Evolutionary conservation across 1,139 yeast species (phyloP).

Genomic region (Saccharomyces hybrid): DNA sequence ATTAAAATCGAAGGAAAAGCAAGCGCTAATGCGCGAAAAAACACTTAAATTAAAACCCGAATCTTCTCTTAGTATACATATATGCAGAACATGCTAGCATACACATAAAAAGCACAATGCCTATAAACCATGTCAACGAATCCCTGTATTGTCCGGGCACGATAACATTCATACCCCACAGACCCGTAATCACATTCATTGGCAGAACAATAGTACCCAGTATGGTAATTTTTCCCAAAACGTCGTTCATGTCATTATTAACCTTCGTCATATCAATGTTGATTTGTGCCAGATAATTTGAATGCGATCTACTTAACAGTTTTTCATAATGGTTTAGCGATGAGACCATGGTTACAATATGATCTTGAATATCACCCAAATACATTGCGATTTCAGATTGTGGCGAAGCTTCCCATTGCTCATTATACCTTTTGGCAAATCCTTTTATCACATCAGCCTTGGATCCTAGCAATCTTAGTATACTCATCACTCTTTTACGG

Average conservation of each 20-base stretch:
- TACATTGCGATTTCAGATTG: conserved; percentile 80
- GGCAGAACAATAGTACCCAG: conserved; percentile 94
- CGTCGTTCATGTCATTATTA: conserved; percentile 96
- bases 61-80: conserved; percentile 38
- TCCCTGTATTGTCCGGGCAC: conserved; percentile 87
- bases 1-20: neutral
- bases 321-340: conserved; percentile 91
- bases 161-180: conserved; percentile 97
- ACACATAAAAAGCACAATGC: conserved; percentile 39
- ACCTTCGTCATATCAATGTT: conserved; percentile 96
- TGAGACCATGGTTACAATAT: conserved; percentile 91
- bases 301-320: conserved; percentile 83
- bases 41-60: conserved; percentile 25
- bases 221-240: conserved; percentile 84
- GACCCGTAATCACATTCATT: conserved; percentile 86
- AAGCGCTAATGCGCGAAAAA: neutral
- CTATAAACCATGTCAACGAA: conserved; percentile 74
- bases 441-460: conserved; percentile 97
- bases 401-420: conserved; percentile 70
- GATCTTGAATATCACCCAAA: conserved; percentile 90
- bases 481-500: conserved; percentile 87
- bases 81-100: conserved; percentile 39
- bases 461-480: conserved; percentile 73
- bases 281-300: conserved; percentile 91
- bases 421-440: conserved; percentile 83